Evolutionary conservation across 257 asterid genomes (phyloP), one percentile per base, ranked within the genome.

Genomic region (Scutellaria barbata): DNA sequence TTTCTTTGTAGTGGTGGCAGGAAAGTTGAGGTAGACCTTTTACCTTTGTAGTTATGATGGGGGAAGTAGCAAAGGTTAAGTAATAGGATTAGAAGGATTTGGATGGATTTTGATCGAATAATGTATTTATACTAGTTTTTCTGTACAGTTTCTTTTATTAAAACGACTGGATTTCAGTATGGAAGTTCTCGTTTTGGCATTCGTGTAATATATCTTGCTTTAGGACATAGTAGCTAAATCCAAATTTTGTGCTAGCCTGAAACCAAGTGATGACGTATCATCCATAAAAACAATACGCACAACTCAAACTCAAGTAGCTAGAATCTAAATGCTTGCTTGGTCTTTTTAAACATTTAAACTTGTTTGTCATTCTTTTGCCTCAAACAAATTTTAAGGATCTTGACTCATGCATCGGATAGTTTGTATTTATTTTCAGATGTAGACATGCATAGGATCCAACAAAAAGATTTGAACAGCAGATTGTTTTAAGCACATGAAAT

Each of bases 21-120:
- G 66, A 62, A 66, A 12, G 22, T 64, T 39, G 16, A 58, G 53
- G 75, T 55, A 53, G 65, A 22, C 17, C 57, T 35, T 56, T 64
- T 73, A 75, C 63, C 80, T 77, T 76, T 76, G 82, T 76, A 72
- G 86, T 66, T 71, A 37, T 77, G 73, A 66, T 51, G 42, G 72
- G 72, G 43, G 67, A 70, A 68, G 75, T 66, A 71, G 68, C 25
- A 1, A 22, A 22, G 68, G 46, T 46, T 63, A 41, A 68, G 54
- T 64, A 17, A 63, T 52, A 67, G 70, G 58, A 47, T 33, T 60
- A 72, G 70, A 59, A 68, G 71, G 63, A 4, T 69, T 69, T 76
- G 43, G 69, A 54, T 69, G 76, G 33, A 12, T 70, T 72, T 47
- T 18, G 68, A 33, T 63, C 30, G 42, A 81, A 81, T 79, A 70